Evolutionary conservation across 1,139 yeast genomes (phyloP), one percentile per base, ranked within the genome.

Genomic region (Scheffersomyces cryptocercus): DNA sequence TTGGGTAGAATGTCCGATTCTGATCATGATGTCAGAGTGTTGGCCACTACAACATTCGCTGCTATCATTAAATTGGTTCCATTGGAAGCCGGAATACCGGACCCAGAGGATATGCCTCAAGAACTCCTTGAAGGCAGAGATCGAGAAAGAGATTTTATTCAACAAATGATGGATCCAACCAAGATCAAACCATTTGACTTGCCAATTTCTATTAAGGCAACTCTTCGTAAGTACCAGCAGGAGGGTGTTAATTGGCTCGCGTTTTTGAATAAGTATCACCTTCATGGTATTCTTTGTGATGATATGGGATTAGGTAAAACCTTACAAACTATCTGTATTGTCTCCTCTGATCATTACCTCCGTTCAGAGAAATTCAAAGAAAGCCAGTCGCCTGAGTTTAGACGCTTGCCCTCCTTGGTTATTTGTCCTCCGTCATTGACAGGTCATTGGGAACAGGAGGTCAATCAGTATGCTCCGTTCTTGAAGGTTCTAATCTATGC

Each of bases 261-360:
- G 12, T 95, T 95, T 61, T 77, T 95, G 58, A 95, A 93, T 69
- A 88, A 88, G 59, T 95, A 95, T 59, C 97, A 93, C 64, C 72
- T 95, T 41, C 99, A 95, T 67, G 99, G 99, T 40, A 90, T 95
- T 57, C 72, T 95, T 40, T 93, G 99, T 80, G 99, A 95, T 65
- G 99, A 95, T 81, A 95, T 95, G 99, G 99, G 99, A 10, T 77
- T 95, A 32, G 99, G 99, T 46, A 95, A 95, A 62, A 95, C 99
- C 0, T 75, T 95, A 49, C 99, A 95, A 65, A 91, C 99, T 0
- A 90, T 95, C 58, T 95, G 99, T 68, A 93, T 95, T 52, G 90
- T 95, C 43, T 88, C 99, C 0, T 89, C 97, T 56, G 99, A 95
- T 59, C 99, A 95, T 61, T 88, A 90, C 59, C 60, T 88, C 51